Base-by-base conservation (phyloP, 2,329 filamentous ascomycete genomes). In the Colletotrichum melonis region DNA sequence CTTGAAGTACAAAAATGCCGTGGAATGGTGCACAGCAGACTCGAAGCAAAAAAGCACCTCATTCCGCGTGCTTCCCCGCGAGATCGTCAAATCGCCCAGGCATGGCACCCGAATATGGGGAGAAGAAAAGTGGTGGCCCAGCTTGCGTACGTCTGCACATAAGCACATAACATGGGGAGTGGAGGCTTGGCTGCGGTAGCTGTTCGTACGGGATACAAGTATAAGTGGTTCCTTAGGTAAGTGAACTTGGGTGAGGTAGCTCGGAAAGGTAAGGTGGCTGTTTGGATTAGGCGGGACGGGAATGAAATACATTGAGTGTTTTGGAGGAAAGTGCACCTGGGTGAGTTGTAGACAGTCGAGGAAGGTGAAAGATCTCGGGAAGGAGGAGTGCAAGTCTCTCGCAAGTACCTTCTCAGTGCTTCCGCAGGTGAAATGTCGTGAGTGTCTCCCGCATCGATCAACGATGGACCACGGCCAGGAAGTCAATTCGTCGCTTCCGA, bases 401-500 rank as follows among this genome's bases (percentile, higher is more conserved):
- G 12, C 35, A 63, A 38, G 65, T 68, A 35, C 9, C 49, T 70
- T 28, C 32, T 26, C 38, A 42, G 14, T 16, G 16, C 38, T 42
- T 42, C 16, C 38, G 38, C 16, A 19, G 38, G 1, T 19, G 38
- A 42, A 42, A 19, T 42, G 38, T 42, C 38, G 38, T 8, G 16
- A 42, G 38, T 42, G 58, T 69, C n/a, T 64, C 54, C 65, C 62
- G 49, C 49, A 57, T 30, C 60, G 70, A 73, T 70, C 67, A 65
- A 56, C 66, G 66, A 73, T 70, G 67, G 60, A 49, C 67, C 71
- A 32, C 46, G 66, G 67, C 35, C 60, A 42, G 38, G 71, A 73
- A 66, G 68, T 71, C 67, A 71, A 73, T 73, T 63, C 67, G 67
- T 49, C 67, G 12, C 32, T 28, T 49, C 56, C 52, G 71, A 66